Base-by-base conservation (phyloP, 768 basidiomycete genomes). In the Arthromyces matolae region DNA sequence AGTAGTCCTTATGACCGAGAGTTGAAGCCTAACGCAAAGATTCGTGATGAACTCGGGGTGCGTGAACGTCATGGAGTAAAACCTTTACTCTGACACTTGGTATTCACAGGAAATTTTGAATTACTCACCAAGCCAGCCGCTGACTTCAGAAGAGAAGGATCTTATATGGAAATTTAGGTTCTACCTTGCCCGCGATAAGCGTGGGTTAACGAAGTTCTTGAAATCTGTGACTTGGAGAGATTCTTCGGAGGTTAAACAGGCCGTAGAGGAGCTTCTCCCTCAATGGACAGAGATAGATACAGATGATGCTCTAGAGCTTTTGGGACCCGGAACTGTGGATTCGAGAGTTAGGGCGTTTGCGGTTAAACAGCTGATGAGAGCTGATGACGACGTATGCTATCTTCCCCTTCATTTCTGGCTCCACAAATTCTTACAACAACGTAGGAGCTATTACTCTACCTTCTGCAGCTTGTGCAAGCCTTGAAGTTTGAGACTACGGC, bases 111-210 rank as follows among this genome's bases (percentile, higher is more conserved):
- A 84, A 52, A 92, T 99, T 39, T 79, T 99, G 42, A 83, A 83
- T 42, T 93, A 97, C 55, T 85, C 94, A 0, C 96, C 96, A 0
- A 94, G 89, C 49, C 89, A 86, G 50, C 76, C 79, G 8, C 73
- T 99, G 7, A 89, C 81, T 3, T 84, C 92, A 0, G 89, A 93
- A 59, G 95, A 98, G 68, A 96, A 95, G 61, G 95, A 98, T 56
- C 72, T 94, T 33, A 84, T 98, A 31, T 99, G 96, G 96, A 94
- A 95, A 64, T 99, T 95, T 76, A 81, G 96, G n/a, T 99, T 97
- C 70, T 98, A 96, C 56, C 83, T 99, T 9, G 82, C 86, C 3
- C 74, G 93, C 27, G 91, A 94, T 64, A 94, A 92, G 67, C 84
- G 89, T 8, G 93, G 94, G 2, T 76, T 98, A 32, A 98, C 95